These are phyloP conservation scores for Hypocreales sp. DNA, from an alignment of 2,329 filamentous ascomycete genomes.

Conservation along the genomic window DNA sequence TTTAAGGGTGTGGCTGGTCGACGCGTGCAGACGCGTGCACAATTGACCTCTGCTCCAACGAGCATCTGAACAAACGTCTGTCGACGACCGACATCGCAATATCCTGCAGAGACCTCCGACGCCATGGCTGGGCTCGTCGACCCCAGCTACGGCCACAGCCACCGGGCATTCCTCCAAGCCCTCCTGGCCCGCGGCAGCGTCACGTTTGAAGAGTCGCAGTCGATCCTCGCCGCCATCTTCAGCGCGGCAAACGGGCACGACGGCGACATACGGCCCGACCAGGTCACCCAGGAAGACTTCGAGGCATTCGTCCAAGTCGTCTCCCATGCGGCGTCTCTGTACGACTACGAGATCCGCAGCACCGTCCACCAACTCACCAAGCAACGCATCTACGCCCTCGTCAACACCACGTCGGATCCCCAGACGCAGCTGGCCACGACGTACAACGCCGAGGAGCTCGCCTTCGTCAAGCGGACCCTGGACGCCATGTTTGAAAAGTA, in stretches of 20 bases:
- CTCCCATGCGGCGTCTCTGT: conserved; percentile 56
- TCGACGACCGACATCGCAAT: too few species aligned
- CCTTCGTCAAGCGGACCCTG: conserved; percentile 74
- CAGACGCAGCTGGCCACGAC: conserved; percentile 78
- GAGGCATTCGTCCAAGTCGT: conserved; percentile 52
- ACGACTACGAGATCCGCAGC: conserved; percentile 79
- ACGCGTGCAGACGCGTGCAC: conserved; percentile 1
- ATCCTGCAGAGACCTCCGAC: too few species aligned
- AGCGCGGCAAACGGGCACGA: conserved; percentile 29
- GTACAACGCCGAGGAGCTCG: conserved; percentile 68
- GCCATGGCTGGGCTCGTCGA: conserved; percentile 15
- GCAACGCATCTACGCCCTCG: conserved; percentile 61
- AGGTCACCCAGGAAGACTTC: conserved; percentile 56
- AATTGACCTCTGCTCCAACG: too few species aligned
- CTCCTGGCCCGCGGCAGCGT: conserved; percentile 66
- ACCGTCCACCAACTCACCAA: conserved; percentile 52
- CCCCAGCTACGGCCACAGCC: conserved; percentile 38
- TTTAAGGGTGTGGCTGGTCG: background rate
- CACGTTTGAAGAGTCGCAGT: conserved; percentile 57
- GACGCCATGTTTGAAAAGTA: conserved; percentile 85
- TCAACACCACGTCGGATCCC: conserved; percentile 77
- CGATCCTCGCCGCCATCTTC: conserved; percentile 62
- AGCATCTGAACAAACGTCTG: too few species aligned
- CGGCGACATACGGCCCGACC: conserved; percentile 32
- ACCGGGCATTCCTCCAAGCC: conserved; percentile 83